Evolutionary conservation across 2,329 filamentous ascomycete species (phyloP).

Genomic region (Fusarium brevicatenulatum): DNA sequence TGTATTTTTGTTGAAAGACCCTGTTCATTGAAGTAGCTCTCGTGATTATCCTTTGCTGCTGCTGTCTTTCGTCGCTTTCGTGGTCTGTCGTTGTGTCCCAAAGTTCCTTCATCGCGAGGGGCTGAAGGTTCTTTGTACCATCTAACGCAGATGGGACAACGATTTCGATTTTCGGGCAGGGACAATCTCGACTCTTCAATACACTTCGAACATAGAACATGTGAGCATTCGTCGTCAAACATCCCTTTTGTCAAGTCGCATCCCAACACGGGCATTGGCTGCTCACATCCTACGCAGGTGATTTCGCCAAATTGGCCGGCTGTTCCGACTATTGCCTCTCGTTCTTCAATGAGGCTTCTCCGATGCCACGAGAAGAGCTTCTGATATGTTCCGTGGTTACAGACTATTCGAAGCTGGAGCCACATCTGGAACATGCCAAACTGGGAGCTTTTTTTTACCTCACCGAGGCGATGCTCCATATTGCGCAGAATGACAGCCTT

Average conservation of each 20-base stretch:
- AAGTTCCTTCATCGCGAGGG: fast-evolving
- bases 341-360: not conserved
- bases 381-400: constrained; percentile 5
- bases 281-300: not conserved
- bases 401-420: constrained; percentile 5
- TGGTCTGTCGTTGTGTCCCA: fast-evolving
- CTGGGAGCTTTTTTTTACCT: constrained; percentile 3
- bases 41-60: not conserved
- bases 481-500: not conserved
- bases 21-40: not conserved
- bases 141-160: not conserved
- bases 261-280: not conserved
- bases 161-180: fast-evolving
- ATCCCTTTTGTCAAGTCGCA: not conserved
- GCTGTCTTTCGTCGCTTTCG: not conserved
- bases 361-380: constrained; percentile 6
- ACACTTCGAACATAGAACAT: not conserved
- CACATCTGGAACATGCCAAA: constrained; percentile 11
- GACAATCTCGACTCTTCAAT: not conserved
- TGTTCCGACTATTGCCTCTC: not conserved
- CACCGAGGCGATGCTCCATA: constrained; percentile 4
- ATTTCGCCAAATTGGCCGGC: not conserved
- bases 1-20: not conserved
- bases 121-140: not conserved
- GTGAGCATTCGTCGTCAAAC: not conserved